Conservation (phyloP, 352 stramenopile genomes). For the Pythium rhizo-oryzae region DNA sequence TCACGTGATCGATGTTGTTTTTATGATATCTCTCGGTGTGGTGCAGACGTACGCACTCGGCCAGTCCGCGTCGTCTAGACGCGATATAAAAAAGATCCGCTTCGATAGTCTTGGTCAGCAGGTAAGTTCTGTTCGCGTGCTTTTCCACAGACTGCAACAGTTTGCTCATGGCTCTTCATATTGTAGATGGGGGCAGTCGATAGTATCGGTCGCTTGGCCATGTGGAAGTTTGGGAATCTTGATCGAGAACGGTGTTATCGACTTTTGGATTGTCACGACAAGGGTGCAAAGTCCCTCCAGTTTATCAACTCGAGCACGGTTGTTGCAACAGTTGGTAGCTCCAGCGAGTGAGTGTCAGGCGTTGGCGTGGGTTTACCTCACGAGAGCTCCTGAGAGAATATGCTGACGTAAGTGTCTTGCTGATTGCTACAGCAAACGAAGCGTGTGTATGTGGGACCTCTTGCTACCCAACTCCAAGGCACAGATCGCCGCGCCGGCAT, state of each 20-base stretch:
- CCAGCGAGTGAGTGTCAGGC: conserved; percentile 59
- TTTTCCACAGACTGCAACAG: not conserved
- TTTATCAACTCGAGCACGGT: conserved; percentile 85
- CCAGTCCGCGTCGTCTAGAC: conserved; percentile 52
- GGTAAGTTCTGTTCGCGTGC: conserved; percentile 27
- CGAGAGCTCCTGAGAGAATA: too few relatives aligned
- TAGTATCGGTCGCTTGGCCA: conserved; percentile 59
- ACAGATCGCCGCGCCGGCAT: conserved; percentile 65
- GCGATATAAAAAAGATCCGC: conserved; percentile 76
- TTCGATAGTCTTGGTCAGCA: conserved; percentile 84
- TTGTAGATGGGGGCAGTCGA: conserved; percentile 81
- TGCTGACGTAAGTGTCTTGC: not conserved
- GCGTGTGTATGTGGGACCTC: conserved; percentile 85
- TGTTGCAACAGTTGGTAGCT: conserved; percentile 72
- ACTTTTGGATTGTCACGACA: conserved; percentile 83
- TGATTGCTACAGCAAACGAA: conserved; percentile 60
- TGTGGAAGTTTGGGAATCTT: conserved; percentile 85
- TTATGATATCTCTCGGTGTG: not conserved
- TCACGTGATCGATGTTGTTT: not conserved
- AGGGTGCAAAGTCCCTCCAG: conserved; percentile 68
- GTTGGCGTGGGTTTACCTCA: too few relatives aligned
- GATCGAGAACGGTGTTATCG: conserved; percentile 71
- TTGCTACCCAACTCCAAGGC: conserved; percentile 77
- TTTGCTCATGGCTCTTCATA: not conserved
- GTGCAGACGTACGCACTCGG: conserved; percentile 61